Base-by-base conservation (phyloP, 2,329 filamentous ascomycete genomes). In the Colletotrichum plurivorum region DNA sequence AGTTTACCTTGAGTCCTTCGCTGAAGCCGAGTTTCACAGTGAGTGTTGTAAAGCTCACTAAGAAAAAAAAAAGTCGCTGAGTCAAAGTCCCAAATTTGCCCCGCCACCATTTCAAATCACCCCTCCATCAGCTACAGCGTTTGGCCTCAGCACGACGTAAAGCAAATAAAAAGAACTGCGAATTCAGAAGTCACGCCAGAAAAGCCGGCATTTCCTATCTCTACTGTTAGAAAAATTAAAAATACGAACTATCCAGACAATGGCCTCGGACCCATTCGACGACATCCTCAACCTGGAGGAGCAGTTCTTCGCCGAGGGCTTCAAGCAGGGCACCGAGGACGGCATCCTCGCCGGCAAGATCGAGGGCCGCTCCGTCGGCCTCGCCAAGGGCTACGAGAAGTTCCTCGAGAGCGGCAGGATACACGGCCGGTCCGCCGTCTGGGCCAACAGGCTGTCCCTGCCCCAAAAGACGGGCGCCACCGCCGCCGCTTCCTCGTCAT, bases 381-480 rank as follows among this genome's bases (percentile, higher is more conserved):
- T 98, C 49, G 93, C 97, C 78, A 96, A 95, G 72, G 95, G 95
- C 0, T 98, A 96, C 75, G 94, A 97, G 75, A 98, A 97, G 81
- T 98, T 97, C 76, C 78, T 93, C 49, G 91, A 94, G 71, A 88
- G 94, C 78, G 95, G 95, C 2, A 87, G 87, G 67, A 81, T 98
- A 39, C 92, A 95, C 74, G 93, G 94, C 52, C 91, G 90, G 75
- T 90, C 94, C 15, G 82, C 93, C 25, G 85, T 98, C n/a, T 98
- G 95, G 95, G 90, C 91, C 13, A 92, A 93, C 69, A 87, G 94
- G 62, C 80, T 94, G 12, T 84, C 65, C 4, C 36, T 62, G 7
- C 41, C 61, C 4, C 59, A 59, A 46, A 58, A 59, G 52, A 46
- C 64, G 46, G 51, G 67, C 13, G 62, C 52, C 36, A 53, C 18